Conservation (phyloP, 371 early-diverging fungal species). For the Mortierella sp. region DNA sequence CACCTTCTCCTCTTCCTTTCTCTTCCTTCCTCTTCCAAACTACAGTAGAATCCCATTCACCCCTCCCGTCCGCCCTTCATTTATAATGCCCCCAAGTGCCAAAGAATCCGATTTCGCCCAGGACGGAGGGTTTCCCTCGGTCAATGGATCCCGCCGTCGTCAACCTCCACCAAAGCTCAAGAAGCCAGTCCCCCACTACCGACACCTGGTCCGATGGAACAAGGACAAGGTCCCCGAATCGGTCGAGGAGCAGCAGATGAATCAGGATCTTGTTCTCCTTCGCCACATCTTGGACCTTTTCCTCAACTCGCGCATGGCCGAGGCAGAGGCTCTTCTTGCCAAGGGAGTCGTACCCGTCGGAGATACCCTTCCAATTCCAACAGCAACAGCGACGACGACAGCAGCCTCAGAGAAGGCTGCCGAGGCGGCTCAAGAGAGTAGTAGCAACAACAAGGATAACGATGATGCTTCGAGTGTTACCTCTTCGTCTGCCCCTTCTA, state of each 20-base stretch:
- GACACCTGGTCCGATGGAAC: slow-evolving; percentile 47
- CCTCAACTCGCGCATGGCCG: slow-evolving; percentile 39
- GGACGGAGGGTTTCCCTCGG: slow-evolving; percentile 29
- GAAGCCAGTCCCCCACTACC: slow-evolving; percentile 53
- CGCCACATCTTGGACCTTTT: slow-evolving; percentile 43
- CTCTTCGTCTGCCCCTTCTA: slow-evolving; percentile 32
- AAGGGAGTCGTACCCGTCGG: slow-evolving; percentile 31
- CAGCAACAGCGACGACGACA: background rate
- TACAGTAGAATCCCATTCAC: background rate
- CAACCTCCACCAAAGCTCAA: slow-evolving; percentile 53
- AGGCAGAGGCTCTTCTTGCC: slow-evolving; percentile 36
- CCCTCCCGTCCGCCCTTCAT: background rate
- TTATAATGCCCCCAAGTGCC: slow-evolving; percentile 45
- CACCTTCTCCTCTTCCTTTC: background rate
- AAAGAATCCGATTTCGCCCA: slow-evolving; percentile 16
- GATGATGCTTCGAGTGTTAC: slow-evolving; percentile 22
- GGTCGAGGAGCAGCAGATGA: slow-evolving; percentile 48
- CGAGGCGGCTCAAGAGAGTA: slow-evolving; percentile 3
- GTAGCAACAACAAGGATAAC: slow-evolving; percentile 4
- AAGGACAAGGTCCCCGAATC: slow-evolving; percentile 31
- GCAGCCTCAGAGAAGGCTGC: slow-evolving; percentile 18
- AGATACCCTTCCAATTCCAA: background rate
- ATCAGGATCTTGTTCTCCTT: slow-evolving; percentile 35
- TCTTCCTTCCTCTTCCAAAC: background rate
- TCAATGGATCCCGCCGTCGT: slow-evolving; percentile 47